A percentile compares a stretch with the other conserved stretches of the same genome.
Evolutionary conservation across 2,329 filamentous ascomycete species (phyloP).

Genomic region (Colletotrichum salicis): DNA sequence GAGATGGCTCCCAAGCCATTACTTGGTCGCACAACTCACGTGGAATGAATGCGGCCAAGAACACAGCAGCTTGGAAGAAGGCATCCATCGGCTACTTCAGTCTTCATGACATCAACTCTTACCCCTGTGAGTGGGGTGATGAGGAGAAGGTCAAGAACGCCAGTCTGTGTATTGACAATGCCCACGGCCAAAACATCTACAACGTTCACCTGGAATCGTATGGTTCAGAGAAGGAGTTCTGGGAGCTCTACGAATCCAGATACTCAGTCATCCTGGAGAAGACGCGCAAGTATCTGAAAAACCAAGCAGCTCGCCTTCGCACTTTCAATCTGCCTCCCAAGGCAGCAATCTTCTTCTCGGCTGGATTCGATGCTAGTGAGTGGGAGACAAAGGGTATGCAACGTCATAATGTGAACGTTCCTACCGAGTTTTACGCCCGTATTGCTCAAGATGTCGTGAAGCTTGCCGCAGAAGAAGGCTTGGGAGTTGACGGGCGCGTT

Average conservation of each 20-base stretch:
- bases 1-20: conserved; percentile 95
- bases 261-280: conserved; percentile 85
- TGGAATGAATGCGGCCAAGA: conserved; percentile 71
- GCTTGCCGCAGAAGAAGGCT: conserved; percentile 81
- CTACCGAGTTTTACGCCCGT: conserved; percentile 94
- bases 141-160: conserved; percentile 93
- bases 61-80: conserved; percentile 80
- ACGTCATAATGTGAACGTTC: conserved; percentile 93
- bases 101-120: conserved; percentile 97
- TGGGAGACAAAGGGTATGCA: conserved; percentile 96
- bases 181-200: conserved; percentile 94
- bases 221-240: conserved; percentile 86
- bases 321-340: conserved; percentile 72
- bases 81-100: conserved; percentile 95
- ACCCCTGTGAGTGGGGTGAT: conserved; percentile 94
- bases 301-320: conserved; percentile 74
- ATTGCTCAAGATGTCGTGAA: conserved; percentile 87
- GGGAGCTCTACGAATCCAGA: conserved; percentile 83
- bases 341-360: conserved; percentile 92
- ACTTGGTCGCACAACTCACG: conserved; percentile 89
- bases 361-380: conserved; percentile 96
- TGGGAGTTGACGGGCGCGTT: conserved; percentile 82
- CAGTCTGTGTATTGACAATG: conserved; percentile 92
- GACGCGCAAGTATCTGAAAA: conserved; percentile 78
- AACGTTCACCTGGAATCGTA: conserved; percentile 94